Base-by-base conservation (phyloP, 805 yeast genomes). In the Candida boleticola region DNA sequence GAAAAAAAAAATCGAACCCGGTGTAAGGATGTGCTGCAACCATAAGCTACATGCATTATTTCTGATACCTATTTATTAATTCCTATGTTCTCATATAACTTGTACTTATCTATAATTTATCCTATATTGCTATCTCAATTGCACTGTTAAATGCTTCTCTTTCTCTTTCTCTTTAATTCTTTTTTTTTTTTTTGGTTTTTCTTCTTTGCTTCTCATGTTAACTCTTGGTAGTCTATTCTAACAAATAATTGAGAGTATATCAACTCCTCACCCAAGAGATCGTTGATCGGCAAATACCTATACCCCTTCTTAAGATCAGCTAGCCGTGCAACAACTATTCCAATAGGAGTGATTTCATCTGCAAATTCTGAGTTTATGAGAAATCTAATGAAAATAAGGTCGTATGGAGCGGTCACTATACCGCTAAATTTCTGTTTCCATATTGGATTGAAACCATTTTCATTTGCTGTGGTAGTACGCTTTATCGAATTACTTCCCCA, bases 381-480 rank as follows among this genome's bases (percentile, higher is more conserved):
- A 40, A 86, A 70, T 42, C 79, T 65, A 6, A 84, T 46, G 55
- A 86, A 86, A 2, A 80, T 74, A 31, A 85, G 66, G 5, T 76
- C 73, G 41, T 67, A 61, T 23, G 27, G 27, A 34, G 66, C 58
- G 5, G 72, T 58, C 3, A 61, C 58, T 5, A 70, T 50, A 2
- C 83, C 73, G n/a, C 57, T 47, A 46, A 82, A 73, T 3, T 55
- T 58, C 38, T 75, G 72, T 47, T 83, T 79, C 97, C 97, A 92
- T 5, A 74, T 62, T 0, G 97, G 97, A 55, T 86, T 89, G 63
- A 87, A 88, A 0, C 97, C 97, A 61, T 90, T 89, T 38, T 79
- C 80, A 5, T 60, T 55, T 1, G 84, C 74, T 1, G 69, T 59
- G 3, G 39, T 47, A 10, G 47, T 16, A 4, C 47, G 39, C 5